phyloP scores from a whole-genome alignment of 768 basidiomycete species.

The Rhizopogon roseolus region DNA sequence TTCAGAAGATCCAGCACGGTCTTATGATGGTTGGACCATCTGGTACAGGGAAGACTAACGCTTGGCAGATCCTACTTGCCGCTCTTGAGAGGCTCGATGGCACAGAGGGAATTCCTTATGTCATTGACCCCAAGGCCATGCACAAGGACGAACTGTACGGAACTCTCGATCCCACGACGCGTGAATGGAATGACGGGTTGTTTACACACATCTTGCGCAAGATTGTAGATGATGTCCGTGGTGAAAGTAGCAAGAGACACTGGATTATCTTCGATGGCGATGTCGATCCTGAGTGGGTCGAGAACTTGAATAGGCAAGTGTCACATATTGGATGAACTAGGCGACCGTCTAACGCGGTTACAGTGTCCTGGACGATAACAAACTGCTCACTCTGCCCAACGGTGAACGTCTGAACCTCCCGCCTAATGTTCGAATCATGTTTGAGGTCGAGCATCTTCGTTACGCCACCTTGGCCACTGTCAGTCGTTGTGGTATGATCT shows the following conservation, averaged over 20 bases:
- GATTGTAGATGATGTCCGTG: conserved; percentile 97
- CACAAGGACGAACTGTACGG: conserved; percentile 98
- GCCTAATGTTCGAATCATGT: conserved; percentile 97
- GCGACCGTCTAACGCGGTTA: not conserved
- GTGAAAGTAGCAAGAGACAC: conserved; percentile 92
- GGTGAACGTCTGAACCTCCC: conserved; percentile 97
- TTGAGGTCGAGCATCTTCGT: conserved; percentile 96
- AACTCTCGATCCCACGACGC: conserved; percentile 92
- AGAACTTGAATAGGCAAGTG: conserved; percentile 93
- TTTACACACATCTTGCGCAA: conserved; percentile 98
- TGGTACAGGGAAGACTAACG: conserved; percentile 93
- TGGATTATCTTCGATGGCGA: conserved; percentile 99
- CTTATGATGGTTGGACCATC: conserved; percentile 99
- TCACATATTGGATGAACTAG: not conserved
- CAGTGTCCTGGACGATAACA: conserved; percentile 99
- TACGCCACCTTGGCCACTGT: conserved; percentile 98
- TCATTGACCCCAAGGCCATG: conserved; percentile 99
- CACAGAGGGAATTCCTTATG: conserved; percentile 87
- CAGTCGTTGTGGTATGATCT: conserved; percentile 99
- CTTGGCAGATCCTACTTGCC: conserved; percentile 90
- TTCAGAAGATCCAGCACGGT: conserved; percentile 99
- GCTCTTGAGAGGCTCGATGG: conserved; percentile 92
- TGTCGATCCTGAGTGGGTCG: conserved; percentile 99
- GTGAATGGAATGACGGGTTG: conserved; percentile 98
- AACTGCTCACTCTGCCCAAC: conserved; percentile 92